A percentile compares a stretch with the other conserved stretches of the same genome.
Evolutionary conservation across 2,329 filamentous ascomycete species (phyloP).

Genomic region (Aspergillus unguis): DNA sequence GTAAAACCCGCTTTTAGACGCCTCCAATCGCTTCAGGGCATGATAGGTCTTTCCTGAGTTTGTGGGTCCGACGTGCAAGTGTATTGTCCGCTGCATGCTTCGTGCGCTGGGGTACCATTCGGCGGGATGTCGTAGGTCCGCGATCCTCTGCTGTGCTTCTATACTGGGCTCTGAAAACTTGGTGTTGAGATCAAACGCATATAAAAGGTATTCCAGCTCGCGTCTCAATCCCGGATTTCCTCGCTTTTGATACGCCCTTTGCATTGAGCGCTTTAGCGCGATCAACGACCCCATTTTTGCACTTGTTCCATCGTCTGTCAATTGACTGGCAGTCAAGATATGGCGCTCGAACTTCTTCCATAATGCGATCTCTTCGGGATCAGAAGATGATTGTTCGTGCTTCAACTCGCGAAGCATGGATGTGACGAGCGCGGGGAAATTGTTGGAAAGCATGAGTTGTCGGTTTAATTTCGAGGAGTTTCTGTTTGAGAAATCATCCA

Average conservation of each 20-base stretch:
- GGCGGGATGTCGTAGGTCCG: conserved; percentile 82
- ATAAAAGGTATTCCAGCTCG: conserved; percentile 67
- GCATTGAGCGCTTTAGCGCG: conserved; percentile 42
- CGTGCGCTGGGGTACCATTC: conserved; percentile 92
- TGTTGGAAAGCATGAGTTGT: conserved; percentile 17
- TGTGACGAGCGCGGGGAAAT: conserved; percentile 30
- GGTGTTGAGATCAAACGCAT: conserved; percentile 59
- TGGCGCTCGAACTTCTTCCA: conserved; percentile 34
- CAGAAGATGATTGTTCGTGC: conserved; percentile 9
- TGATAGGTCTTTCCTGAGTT: conserved; percentile 98
- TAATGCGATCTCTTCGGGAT: conserved; percentile 15
- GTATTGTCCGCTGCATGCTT: conserved; percentile 73
- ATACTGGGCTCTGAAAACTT: conserved; percentile 57
- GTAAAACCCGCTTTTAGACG: conserved; percentile 74
- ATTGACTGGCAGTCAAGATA: conserved; percentile 29
- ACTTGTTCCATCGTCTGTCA: conserved; percentile 20
- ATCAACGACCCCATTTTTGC: conserved; percentile 21
- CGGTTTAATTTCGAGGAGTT: not conserved
- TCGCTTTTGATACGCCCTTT: conserved; percentile 56
- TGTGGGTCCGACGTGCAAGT: conserved; percentile 92
- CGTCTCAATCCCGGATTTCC: conserved; percentile 51
- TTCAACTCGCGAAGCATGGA: conserved; percentile 26
- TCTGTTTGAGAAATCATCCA: not conserved
- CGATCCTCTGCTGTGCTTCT: conserved; percentile 60
- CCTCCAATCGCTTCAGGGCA: conserved; percentile 79